Conservation (phyloP, 805 yeast genomes). For the Lachancea quebecensis region DNA sequence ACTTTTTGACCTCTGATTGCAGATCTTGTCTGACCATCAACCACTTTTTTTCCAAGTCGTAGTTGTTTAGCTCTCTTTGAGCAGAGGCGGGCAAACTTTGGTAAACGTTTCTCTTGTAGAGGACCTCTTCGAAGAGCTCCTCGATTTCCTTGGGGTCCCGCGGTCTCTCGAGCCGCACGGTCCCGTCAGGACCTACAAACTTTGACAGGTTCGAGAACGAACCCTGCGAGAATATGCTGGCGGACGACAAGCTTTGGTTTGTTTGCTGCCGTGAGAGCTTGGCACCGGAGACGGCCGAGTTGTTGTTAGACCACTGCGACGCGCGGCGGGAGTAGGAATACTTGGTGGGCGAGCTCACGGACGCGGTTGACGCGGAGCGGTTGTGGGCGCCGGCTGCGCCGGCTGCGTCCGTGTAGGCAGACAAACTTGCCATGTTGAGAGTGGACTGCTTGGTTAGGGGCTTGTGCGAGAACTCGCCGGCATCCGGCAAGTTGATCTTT, state of each 20-base stretch:
- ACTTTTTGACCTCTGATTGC: conserved; percentile 63
- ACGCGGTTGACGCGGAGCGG: conserved; percentile 8
- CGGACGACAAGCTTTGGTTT: conserved; percentile 20
- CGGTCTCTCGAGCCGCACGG: conserved; percentile 54
- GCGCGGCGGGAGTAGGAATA: conserved; percentile 24
- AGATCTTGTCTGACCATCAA: conserved; percentile 83
- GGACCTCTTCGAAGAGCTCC: conserved; percentile 65
- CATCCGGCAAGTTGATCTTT: conserved; percentile 14
- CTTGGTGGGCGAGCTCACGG: conserved; percentile 17
- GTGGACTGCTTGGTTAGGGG: conserved; percentile 26
- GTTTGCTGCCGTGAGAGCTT: conserved; percentile 23
- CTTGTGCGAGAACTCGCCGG: conserved; percentile 12
- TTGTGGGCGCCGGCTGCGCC: conserved; percentile 8
- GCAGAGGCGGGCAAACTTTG: conserved; percentile 63
- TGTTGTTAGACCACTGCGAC: conserved; percentile 11
- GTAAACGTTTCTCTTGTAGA: conserved; percentile 73
- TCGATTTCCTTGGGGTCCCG: conserved; percentile 59
- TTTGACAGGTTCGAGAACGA: conserved; percentile 22
- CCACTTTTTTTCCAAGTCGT: conserved; percentile 79
- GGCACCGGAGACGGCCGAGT: neutral
- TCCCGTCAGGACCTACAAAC: conserved; percentile 27
- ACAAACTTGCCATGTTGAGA: conserved; percentile 24
- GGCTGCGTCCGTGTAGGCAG: conserved; percentile 21
- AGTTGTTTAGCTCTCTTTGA: conserved; percentile 66
- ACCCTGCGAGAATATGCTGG: conserved; percentile 25